Conservation (phyloP, 768 basidiomycete species). For the Fomitopsis serialis region DNA sequence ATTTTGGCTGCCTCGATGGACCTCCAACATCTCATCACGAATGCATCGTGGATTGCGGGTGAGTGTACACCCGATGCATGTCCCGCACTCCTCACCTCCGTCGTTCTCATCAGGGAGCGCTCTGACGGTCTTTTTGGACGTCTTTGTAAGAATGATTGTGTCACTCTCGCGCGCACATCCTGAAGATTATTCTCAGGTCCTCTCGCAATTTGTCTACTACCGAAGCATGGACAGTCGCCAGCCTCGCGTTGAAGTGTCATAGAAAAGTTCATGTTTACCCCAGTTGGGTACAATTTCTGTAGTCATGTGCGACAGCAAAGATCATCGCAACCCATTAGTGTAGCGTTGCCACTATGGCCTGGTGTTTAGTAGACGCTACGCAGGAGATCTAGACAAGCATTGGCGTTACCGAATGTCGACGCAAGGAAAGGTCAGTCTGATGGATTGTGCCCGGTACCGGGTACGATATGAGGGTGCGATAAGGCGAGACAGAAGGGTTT, state of each 20-base stretch:
- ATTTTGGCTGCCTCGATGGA: conserved; percentile 77
- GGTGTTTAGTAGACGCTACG: neutral
- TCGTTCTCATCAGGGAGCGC: conserved; percentile 53
- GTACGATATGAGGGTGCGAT: conserved; percentile 9
- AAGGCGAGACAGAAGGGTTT: conserved; percentile 4
- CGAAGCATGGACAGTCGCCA: conserved; percentile 22
- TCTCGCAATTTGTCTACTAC: conserved; percentile 84
- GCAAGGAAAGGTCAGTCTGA: neutral
- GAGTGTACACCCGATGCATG: conserved; percentile 21
- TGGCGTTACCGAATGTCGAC: neutral
- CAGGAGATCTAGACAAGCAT: neutral
- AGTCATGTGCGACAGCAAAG: neutral
- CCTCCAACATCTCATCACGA: conserved; percentile 67
- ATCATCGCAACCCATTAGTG: neutral
- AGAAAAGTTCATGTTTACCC: neutral
- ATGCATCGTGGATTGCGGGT: conserved; percentile 93
- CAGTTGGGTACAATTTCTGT: neutral
- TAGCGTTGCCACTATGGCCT: neutral
- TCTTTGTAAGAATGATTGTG: conserved; percentile 46
- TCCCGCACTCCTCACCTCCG: neutral
- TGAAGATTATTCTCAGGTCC: conserved; percentile 45
- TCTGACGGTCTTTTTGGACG: conserved; percentile 74
- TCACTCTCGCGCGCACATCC: conserved; percentile 7
- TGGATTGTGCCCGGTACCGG: conserved; percentile 2
- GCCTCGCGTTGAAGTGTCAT: neutral